Evolutionary conservation across 768 basidiomycete genomes (phyloP), one percentile per base, ranked within the genome.

Genomic region (Pleurotus ostreatus): DNA sequence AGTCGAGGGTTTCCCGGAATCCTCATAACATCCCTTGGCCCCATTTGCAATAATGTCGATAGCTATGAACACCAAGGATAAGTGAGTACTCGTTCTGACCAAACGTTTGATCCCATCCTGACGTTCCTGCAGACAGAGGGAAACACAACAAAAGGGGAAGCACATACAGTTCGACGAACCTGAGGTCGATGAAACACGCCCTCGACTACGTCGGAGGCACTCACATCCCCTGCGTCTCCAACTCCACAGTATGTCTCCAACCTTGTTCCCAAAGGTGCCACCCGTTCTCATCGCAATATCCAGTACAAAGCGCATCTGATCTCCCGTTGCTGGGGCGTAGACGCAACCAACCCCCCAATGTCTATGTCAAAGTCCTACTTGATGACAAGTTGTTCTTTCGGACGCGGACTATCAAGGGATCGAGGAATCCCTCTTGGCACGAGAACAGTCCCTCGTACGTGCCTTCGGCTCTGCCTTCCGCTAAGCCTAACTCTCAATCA

Each of bases 391-490:
- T 38, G 15, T 22, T n/a, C 23, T 53, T 53, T 37, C 39, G 39
- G 38, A 40, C 51, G 23, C 15, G 26, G 11, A 13, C 15, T 5
- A 22, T 41, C n/a, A 53, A 53, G 22, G 34, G 39, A 37, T 23
- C 37, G 18, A 37, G 41, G 38, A 9, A 41, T 41, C 51, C 51
- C 5, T 4, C 37, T 15, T 53, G 51, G 51, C 51, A 53, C 20
- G 51, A 53, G 22, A 53, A 53, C n/a, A 40, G 38, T 16, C 51
- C 51, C 7, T 37, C 39, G 51, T 53, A 30, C 39, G 51, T 40
- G 20, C 34, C 51, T 18, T 53, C 16, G 16, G 11, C 7, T 38
- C 15, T 23, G n/a, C 8, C 51, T 16, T 7, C 51, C 39, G 15
- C 7, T 15, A 30, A 12, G 30, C 26, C 48, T 15, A 47, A 22